Evolutionary conservation across 2,329 filamentous ascomycete species (phyloP).

Genomic region (Eutypa lata): DNA sequence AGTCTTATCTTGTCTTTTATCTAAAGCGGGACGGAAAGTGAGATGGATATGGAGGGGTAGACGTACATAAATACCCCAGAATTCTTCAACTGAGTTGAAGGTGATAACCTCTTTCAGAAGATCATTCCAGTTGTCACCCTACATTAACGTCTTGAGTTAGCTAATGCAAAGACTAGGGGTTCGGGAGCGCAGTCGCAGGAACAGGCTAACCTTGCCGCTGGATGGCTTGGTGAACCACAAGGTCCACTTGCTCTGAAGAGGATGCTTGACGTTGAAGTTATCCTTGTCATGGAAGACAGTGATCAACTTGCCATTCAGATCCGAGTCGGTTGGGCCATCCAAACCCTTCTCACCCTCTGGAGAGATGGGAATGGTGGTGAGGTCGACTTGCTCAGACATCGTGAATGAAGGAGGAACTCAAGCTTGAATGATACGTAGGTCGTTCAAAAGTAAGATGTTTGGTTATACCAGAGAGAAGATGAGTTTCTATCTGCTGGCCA

Average conservation of each 20-base stretch:
- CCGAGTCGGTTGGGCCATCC: slow-evolving; percentile 42
- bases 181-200: neutral
- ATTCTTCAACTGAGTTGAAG: slow-evolving; percentile 98
- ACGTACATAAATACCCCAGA: slow-evolving; percentile 98
- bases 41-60: neutral
- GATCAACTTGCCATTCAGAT: slow-evolving; percentile 60
- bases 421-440: neutral
- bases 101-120: slow-evolving; percentile 97
- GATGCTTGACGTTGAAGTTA: slow-evolving; percentile 99
- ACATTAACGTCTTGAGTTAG: slow-evolving; percentile 13
- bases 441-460: neutral
- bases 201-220: slow-evolving; percentile 74
- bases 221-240: slow-evolving; percentile 99
- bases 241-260: slow-evolving; percentile 95
- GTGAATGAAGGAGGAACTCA: slow-evolving; percentile 15
- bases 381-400: slow-evolving; percentile 59
- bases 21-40: slow-evolving; percentile 6
- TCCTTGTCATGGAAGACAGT: slow-evolving; percentile 98
- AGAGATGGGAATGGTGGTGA: slow-evolving; percentile 66
- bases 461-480: neutral
- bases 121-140: slow-evolving; percentile 99
- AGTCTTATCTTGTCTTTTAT: neutral
- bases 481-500: neutral
- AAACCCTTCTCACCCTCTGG: slow-evolving; percentile 59
- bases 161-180: neutral